Conservation (phyloP, 768 basidiomycete species). For the Russula ochroleuca region DNA sequence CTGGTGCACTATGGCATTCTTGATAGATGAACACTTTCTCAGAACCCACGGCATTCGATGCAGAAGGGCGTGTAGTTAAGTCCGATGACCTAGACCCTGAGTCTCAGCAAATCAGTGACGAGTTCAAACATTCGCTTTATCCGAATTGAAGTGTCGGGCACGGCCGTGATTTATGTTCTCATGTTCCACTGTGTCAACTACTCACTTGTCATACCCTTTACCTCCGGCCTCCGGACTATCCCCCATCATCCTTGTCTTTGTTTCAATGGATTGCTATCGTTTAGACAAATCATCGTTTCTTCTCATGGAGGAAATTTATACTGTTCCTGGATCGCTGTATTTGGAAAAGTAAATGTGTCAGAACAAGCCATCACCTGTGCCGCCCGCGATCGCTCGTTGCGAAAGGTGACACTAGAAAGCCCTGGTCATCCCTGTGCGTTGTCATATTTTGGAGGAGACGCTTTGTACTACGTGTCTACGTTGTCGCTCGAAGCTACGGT, state of each 20-base stretch:
- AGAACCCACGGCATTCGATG: slow-evolving; percentile 51
- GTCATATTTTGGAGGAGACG: too few relatives aligned
- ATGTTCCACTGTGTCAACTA: slow-evolving; percentile 7
- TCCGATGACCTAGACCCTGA: slow-evolving; percentile 52
- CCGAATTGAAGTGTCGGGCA: slow-evolving; percentile 1
- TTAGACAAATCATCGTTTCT: background rate
- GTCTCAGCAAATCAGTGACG: slow-evolving; percentile 52
- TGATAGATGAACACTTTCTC: slow-evolving; percentile 23
- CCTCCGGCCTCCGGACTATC: slow-evolving; percentile 11
- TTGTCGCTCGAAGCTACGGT: too few relatives aligned
- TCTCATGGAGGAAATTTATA: background rate
- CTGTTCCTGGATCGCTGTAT: background rate
- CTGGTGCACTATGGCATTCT: background rate
- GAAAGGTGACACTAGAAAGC: too few relatives aligned
- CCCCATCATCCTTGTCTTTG: background rate
- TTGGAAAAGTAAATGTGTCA: background rate
- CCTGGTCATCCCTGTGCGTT: too few relatives aligned
- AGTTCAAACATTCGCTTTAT: slow-evolving; percentile 54
- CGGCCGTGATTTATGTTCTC: slow-evolving; percentile 1
- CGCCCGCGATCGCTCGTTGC: background rate
- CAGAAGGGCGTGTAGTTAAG: slow-evolving; percentile 46
- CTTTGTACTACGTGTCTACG: too few relatives aligned
- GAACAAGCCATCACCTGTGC: background rate
- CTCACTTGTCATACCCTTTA: background rate
- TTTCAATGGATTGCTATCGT: slow-evolving; percentile 5